Base-by-base conservation (phyloP, 2,329 filamentous ascomycete genomes). In the Rhynchosporium agropyri region DNA sequence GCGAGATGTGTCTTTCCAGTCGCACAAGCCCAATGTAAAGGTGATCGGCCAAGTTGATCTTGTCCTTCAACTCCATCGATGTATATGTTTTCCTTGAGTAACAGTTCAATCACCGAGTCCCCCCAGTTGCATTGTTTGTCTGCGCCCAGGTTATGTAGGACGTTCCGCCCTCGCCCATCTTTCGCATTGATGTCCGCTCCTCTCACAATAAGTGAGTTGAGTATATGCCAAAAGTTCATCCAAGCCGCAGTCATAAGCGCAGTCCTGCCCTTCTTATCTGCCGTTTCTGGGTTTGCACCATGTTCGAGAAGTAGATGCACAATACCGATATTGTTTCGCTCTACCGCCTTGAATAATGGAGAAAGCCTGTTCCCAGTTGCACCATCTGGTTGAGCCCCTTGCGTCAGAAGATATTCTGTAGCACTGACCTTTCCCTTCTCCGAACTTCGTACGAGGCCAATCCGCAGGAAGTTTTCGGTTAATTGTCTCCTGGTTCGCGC, bases 201-300 rank as follows among this genome's bases (percentile, higher is more conserved):
- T 31, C 64, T 66, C n/a, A 61, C 58, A 10, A 72, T 63, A 38
- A 73, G 45, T 28, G 61, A 60, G 20, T 68, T 64, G 13, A 71
- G 61, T 13, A 70, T 66, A 58, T 72, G 66, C 62, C 62, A 70
- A 33, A 68, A 67, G 50, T 70, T 69, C 46, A 64, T 64, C 70
- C 69, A 71, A n/a, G 69, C 69, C 10, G 68, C 69, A 15, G 65
- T 69, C 68, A 70, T 71, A n/a, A 72, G 53, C 0, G 67, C 65
- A 8, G 66, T 72, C 42, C 69, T 60, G 2, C 67, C 68, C 46
- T 69, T 70, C 59, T 70, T 71, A 36, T 73, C 70, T 3, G 50
- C 33, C 0, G 63, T 66, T 46, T 72, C 69, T 29, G 65, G 61
- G 53, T 69, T 66, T 60, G 69, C 70, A 12, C 67, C 67, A 65